A percentile compares a stretch with the other conserved stretches of the same genome.
Conservation (phyloP, 2,329 filamentous ascomycete species). For the Scedosporium minutisporum region DNA sequence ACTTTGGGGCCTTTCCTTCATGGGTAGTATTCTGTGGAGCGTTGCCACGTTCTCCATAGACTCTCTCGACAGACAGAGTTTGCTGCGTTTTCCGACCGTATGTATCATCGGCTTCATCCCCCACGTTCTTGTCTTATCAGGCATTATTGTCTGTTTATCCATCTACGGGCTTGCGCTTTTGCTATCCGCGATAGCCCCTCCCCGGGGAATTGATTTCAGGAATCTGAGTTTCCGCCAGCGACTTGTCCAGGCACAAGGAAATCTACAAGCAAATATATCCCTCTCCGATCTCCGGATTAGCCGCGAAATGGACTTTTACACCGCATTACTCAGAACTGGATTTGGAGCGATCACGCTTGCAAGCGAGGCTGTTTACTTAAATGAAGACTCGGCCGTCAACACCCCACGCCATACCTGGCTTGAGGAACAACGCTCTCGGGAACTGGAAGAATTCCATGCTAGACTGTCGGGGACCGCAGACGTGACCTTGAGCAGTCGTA, state of each 20-base stretch:
- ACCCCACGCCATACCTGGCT: conserved; percentile 78
- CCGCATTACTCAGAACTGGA: conserved; percentile 73
- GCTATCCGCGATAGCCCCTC: conserved; percentile 50
- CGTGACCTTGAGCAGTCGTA: no score
- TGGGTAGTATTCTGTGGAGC: conserved; percentile 74
- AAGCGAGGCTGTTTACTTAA: conserved; percentile 90
- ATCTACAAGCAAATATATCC: conserved; percentile 86
- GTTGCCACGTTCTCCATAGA: conserved; percentile 53
- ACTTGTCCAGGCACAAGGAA: conserved; percentile 63
- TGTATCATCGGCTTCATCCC: conserved; percentile 93
- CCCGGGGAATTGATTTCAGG: conserved; percentile 11
- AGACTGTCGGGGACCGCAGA: background rate
- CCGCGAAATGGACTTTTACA: conserved; percentile 92
- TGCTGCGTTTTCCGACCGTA: conserved; percentile 84
- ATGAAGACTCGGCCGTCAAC: conserved; percentile 71
- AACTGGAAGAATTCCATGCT: conserved; percentile 53
- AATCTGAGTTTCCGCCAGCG: conserved; percentile 42
- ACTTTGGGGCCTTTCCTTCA: conserved; percentile 85
- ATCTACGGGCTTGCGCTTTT: conserved; percentile 73
- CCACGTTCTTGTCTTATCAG: conserved; percentile 75
- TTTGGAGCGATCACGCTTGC: conserved; percentile 87
- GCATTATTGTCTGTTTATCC: conserved; percentile 62
- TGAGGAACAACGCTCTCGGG: conserved; percentile 73
- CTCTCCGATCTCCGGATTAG: conserved; percentile 71
- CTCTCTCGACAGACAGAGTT: conserved; percentile 50